phyloP scores from a whole-genome alignment of 2,329 filamentous ascomycete genomes.

The Colletotrichum cuscutae region DNA sequence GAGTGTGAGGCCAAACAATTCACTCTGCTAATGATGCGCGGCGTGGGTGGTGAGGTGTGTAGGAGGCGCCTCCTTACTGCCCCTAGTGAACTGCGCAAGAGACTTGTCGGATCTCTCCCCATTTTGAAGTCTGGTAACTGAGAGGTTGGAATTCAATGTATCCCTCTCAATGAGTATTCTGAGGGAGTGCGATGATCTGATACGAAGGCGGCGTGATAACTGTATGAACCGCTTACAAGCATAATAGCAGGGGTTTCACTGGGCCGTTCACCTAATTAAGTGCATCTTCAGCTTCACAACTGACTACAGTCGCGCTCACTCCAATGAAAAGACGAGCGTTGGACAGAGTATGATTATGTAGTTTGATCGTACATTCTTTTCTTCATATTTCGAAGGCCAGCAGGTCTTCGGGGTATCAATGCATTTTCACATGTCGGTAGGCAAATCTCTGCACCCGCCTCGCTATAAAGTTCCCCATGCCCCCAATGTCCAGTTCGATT shows the following conservation, averaged over 20 bases:
- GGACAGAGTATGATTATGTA: not conserved
- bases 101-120: conserved; percentile 6
- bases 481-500: conserved; percentile 70
- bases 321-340: not conserved
- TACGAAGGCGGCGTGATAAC: not conserved
- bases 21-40: not conserved
- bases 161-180: not conserved
- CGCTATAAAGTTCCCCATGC: conserved; percentile 62
- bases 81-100: not conserved
- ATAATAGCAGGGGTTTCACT: conserved; percentile 1
- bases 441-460: conserved; percentile 40
- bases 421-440: not conserved
- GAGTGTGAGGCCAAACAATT: not conserved
- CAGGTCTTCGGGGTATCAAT: conserved; percentile 13
- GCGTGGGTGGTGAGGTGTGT: not conserved
- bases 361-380: not conserved
- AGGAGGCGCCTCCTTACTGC: not conserved
- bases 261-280: not conserved
- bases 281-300: not conserved
- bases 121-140: not conserved
- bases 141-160: not conserved
- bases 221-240: conserved; percentile 15
- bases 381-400: not conserved
- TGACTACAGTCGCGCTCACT: not conserved
- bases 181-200: not conserved